Evolutionary conservation across 108 stramenopile species (phyloP).

Genomic region (Stephanodiscus minutulus): DNA sequence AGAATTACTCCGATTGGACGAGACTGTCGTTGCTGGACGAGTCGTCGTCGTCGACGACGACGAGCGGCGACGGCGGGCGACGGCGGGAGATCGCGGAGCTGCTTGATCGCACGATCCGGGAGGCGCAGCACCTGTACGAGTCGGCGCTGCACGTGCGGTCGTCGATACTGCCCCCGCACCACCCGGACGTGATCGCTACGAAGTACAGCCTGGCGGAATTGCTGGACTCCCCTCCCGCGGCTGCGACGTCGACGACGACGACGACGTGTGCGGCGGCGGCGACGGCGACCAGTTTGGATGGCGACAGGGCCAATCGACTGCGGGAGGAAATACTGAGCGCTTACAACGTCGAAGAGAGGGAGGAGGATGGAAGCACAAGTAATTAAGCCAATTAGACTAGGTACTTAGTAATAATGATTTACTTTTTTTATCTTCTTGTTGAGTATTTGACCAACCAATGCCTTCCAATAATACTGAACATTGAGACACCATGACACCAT

Average conservation of each 20-base stretch:
- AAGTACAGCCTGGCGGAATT: slow-evolving; percentile 85
- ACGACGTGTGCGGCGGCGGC: not conserved
- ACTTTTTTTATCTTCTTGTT: too few species aligned
- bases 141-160: slow-evolving; percentile 63
- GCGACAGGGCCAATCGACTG: slow-evolving; percentile 59
- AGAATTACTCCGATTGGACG: slow-evolving; percentile 61
- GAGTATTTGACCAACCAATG: too few species aligned
- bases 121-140: slow-evolving; percentile 77
- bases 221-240: slow-evolving; percentile 39
- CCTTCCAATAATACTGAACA: too few species aligned
- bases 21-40: slow-evolving; percentile 33
- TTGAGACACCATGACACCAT: too few species aligned
- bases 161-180: slow-evolving; percentile 55
- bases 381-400: not conserved
- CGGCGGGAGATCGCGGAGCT: slow-evolving; percentile 13
- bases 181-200: slow-evolving; percentile 83
- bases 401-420: too few species aligned
- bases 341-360: slow-evolving; percentile 58
- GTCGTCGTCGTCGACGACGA: not conserved
- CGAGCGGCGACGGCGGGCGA: not conserved
- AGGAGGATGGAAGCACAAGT: slow-evolving; percentile 13
- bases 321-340: slow-evolving; percentile 81
- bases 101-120: slow-evolving; percentile 44
- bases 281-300: slow-evolving; percentile 33
- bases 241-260: not conserved